phyloP scores from a whole-genome alignment of 169 alveolate species.

The Plasmodium malariae region DNA sequence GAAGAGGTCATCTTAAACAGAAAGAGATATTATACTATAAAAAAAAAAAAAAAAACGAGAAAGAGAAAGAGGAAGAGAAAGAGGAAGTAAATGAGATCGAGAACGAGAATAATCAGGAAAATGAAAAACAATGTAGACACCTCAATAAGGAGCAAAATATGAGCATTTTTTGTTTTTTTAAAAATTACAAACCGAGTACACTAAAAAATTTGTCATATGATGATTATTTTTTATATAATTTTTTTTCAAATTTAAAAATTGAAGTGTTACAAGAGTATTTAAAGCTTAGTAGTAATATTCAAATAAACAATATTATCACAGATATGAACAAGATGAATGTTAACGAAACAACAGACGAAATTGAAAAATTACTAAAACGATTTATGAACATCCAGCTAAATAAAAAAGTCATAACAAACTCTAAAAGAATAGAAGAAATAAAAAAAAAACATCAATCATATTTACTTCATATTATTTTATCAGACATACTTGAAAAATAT shows the following conservation, averaged over 20 bases:
- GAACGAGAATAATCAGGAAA: neutral
- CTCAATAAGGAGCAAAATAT: no score
- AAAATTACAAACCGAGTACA: neutral
- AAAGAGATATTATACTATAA: neutral
- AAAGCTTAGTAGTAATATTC: slow-evolving; percentile 13
- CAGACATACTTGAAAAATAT: slow-evolving; percentile 70
- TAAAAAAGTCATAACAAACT: neutral
- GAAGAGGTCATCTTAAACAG: neutral
- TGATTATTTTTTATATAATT: slow-evolving; percentile 62
- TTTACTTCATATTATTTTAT: slow-evolving; percentile 30
- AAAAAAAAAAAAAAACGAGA: neutral
- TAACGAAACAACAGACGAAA: slow-evolving; percentile 5
- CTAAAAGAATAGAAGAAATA: neutral
- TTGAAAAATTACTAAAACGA: slow-evolving; percentile 11
- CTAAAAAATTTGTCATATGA: slow-evolving; percentile 31
- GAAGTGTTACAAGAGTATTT: slow-evolving; percentile 52
- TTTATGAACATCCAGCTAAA: slow-evolving; percentile 21
- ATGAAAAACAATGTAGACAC: no score
- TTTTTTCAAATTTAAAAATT: slow-evolving; percentile 37
- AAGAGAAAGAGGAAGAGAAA: neutral
- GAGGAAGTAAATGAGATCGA: neutral
- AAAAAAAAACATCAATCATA: slow-evolving; percentile 45
- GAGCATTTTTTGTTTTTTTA: no score
- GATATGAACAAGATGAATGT: slow-evolving; percentile 19
- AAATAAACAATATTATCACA: neutral